These are phyloP conservation scores for Aspergillus leporis DNA, from an alignment of 495 filamentous ascomycete genomes.

Conservation along the genomic window DNA sequence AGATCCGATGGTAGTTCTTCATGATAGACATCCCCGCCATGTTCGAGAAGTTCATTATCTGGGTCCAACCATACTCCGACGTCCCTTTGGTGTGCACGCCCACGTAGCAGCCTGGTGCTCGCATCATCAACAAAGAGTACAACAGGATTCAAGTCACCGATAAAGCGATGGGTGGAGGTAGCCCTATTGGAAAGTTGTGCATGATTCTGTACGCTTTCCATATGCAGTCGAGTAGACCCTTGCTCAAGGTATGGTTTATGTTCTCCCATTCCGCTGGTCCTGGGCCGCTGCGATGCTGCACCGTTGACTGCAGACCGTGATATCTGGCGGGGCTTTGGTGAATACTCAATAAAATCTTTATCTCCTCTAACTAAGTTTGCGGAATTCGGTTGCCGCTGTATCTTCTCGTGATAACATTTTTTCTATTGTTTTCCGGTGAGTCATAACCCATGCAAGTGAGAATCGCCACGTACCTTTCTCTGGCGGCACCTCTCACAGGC, in stretches of 20 bases:
- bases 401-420: slow-evolving; percentile 24
- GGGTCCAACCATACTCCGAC: slow-evolving; percentile 22
- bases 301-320: neutral
- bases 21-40: neutral
- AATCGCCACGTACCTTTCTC: slow-evolving; percentile 19
- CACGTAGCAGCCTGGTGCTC: slow-evolving; percentile 15
- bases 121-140: slow-evolving; percentile 21
- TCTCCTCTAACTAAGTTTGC: neutral
- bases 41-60: slow-evolving; percentile 10
- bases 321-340: neutral
- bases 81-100: slow-evolving; percentile 21
- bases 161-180: slow-evolving; percentile 15
- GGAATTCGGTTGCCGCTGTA: neutral
- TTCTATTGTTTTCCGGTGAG: slow-evolving; percentile 21
- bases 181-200: neutral
- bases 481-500: slow-evolving; percentile 24
- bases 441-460: neutral
- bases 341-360: neutral
- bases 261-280: neutral
- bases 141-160: slow-evolving; percentile 27
- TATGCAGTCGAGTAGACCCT: neutral
- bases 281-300: no score
- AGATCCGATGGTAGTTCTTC: neutral
- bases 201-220: neutral
- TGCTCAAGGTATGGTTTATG: neutral